Evolutionary conservation across 345 rosid species (phyloP).

Genomic region (Diplotaxis tenuifolia): DNA sequence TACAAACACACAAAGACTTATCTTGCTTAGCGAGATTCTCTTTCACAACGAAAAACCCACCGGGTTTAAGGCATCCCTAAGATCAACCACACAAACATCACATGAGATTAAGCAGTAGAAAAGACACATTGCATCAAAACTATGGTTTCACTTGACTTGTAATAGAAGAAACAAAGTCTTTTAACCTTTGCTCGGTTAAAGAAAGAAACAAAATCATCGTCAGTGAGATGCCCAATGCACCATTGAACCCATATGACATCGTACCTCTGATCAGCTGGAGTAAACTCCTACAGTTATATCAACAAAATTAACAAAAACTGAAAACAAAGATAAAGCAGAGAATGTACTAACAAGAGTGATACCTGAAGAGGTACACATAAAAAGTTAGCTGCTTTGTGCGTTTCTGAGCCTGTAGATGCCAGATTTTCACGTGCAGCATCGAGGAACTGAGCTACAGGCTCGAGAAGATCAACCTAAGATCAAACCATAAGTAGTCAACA

Average conservation of each 20-base stretch:
- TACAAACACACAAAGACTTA: too few species aligned
- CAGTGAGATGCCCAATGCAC: constrained; percentile 96
- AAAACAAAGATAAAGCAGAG: neutral
- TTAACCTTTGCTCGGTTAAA: constrained; percentile 92
- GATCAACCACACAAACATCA: constrained; percentile 24
- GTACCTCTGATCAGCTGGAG: constrained; percentile 67
- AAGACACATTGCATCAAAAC: neutral
- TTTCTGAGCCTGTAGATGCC: constrained; percentile 47
- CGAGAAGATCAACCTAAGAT: constrained; percentile 91
- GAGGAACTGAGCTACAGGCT: constrained; percentile 88
- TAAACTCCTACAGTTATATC: constrained; percentile 59
- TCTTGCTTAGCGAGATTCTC: constrained; percentile 84
- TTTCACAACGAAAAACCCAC: constrained; percentile 79
- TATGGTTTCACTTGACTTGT: neutral
- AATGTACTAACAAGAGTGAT: constrained; percentile 14
- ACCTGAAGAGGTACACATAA: constrained; percentile 89
- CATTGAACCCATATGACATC: constrained; percentile 97
- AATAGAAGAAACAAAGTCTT: constrained; percentile 41
- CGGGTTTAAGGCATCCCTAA: constrained; percentile 83
- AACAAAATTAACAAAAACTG: neutral
- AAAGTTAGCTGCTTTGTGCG: constrained; percentile 68
- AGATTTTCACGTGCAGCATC: constrained; percentile 79
- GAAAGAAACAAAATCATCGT: constrained; percentile 86
- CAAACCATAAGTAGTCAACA: neutral
- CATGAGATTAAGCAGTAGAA: neutral